A percentile compares a stretch with the other conserved stretches of the same genome.
Conservation (phyloP, 2,329 filamentous ascomycete species). For the Orbilia blumenaviensis region DNA sequence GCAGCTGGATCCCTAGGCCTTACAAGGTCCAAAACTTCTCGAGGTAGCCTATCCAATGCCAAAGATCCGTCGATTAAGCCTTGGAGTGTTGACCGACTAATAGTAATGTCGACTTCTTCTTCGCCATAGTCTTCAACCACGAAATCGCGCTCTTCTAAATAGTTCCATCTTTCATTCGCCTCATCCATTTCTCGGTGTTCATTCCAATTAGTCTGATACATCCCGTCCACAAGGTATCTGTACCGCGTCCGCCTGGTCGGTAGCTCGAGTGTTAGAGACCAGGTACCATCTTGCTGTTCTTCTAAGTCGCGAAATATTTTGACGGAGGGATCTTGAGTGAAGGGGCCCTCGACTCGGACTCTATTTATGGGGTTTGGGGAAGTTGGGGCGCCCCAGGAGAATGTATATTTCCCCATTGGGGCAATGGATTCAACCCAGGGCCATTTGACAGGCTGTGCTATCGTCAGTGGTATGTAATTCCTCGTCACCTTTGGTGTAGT, state of each 20-base stretch:
- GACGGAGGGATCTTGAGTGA: background rate
- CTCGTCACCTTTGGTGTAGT: background rate
- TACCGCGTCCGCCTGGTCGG: background rate
- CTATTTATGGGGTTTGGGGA: background rate
- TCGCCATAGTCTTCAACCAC: background rate
- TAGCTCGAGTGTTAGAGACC: background rate
- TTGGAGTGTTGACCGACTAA: background rate
- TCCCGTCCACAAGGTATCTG: background rate
- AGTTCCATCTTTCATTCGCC: background rate
- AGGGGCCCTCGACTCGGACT: background rate
- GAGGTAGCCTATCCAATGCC: background rate
- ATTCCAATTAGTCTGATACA: conserved; percentile 2
- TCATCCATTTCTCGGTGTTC: background rate
- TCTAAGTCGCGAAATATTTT: background rate
- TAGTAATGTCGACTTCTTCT: background rate
- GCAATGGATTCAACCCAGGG: background rate
- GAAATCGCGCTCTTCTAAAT: background rate
- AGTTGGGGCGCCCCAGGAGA: background rate
- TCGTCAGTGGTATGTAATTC: background rate
- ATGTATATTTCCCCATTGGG: background rate
- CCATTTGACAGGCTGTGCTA: background rate
- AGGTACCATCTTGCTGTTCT: background rate
- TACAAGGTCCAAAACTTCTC: background rate
- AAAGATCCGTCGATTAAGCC: background rate
- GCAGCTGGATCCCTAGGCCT: background rate